A percentile compares a stretch with the other conserved stretches of the same genome.
phyloP scores from a whole-genome alignment of 2,329 filamentous ascomycete species.

The Nothopassalora personata region DNA sequence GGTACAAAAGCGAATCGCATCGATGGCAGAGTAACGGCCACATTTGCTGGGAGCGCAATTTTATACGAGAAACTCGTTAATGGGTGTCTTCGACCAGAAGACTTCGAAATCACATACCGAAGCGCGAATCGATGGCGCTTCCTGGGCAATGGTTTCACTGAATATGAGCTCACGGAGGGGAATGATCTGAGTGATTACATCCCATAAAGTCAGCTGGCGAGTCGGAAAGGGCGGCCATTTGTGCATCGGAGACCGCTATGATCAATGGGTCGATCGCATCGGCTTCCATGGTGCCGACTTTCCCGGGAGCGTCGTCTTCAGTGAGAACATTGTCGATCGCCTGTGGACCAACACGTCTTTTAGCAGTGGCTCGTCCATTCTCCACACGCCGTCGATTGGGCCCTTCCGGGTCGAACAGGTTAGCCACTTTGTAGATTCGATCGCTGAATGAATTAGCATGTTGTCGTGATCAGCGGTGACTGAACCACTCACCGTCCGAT shows the following conservation, averaged over 20 bases:
- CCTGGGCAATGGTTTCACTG: conserved; percentile 41
- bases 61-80: conserved; percentile 26
- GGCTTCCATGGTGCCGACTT: too few species aligned
- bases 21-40: conserved; percentile 18
- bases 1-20: conserved; percentile 27
- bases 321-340: background rate
- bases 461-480: too few species aligned
- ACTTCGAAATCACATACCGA: conserved; percentile 45
- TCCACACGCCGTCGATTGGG: background rate
- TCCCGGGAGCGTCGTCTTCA: background rate
- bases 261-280: background rate
- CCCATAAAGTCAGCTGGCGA: background rate
- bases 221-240: background rate
- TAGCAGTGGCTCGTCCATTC: background rate
- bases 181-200: conserved; percentile 13
- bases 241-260: background rate
- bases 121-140: conserved; percentile 42
- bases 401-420: background rate
- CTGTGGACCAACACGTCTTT: background rate
- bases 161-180: conserved; percentile 8
- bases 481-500: background rate
- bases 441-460: background rate
- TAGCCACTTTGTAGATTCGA: conserved; percentile 4
- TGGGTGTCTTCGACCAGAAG: conserved; percentile 40
- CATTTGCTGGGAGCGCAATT: conserved; percentile 24